phyloP scores from a whole-genome alignment of 331 rosid genomes.

The Quercus phellos region DNA sequence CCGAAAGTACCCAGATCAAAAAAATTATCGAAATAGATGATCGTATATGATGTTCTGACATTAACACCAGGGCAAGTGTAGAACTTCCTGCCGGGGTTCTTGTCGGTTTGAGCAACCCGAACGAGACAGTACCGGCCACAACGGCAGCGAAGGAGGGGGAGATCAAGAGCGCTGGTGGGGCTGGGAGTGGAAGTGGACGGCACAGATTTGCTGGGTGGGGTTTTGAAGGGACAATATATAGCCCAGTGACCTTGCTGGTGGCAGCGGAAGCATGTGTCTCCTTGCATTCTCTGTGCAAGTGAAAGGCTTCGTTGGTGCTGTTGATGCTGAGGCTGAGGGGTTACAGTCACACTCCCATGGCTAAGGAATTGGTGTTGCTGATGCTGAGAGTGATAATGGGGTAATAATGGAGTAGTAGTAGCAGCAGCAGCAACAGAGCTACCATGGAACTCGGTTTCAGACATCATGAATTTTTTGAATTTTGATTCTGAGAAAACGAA shows the following conservation, averaged over 20 bases:
- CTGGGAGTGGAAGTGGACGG: background rate
- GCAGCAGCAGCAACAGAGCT: no score
- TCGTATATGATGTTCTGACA: slow-evolving; percentile 14
- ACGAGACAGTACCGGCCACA: slow-evolving; percentile 27
- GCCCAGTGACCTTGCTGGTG: slow-evolving; percentile 6
- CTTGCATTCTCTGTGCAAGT: background rate
- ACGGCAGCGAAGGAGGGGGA: slow-evolving; percentile 22
- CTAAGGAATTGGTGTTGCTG: no score
- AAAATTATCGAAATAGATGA: background rate
- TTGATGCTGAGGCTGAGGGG: no score
- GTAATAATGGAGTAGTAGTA: no score
- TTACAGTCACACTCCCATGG: no score
- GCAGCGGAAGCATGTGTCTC: slow-evolving; percentile 10
- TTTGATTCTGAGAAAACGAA: no score
- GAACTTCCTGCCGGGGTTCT: slow-evolving; percentile 16
- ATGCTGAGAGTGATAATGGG: no score
- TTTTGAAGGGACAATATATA: slow-evolving; percentile 15
- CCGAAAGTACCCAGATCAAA: background rate
- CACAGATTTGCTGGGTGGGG: background rate
- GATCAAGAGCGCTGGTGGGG: background rate
- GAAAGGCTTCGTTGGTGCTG: background rate
- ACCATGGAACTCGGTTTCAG: no score
- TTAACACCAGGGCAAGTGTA: slow-evolving; percentile 22
- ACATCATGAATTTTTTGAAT: no score
- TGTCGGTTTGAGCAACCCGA: background rate